Percentiles rank a stretch among this genome's conserved stretches.
Conservation (phyloP, 2,329 filamentous ascomycete genomes). For the Diaporthe aspalathi region DNA sequence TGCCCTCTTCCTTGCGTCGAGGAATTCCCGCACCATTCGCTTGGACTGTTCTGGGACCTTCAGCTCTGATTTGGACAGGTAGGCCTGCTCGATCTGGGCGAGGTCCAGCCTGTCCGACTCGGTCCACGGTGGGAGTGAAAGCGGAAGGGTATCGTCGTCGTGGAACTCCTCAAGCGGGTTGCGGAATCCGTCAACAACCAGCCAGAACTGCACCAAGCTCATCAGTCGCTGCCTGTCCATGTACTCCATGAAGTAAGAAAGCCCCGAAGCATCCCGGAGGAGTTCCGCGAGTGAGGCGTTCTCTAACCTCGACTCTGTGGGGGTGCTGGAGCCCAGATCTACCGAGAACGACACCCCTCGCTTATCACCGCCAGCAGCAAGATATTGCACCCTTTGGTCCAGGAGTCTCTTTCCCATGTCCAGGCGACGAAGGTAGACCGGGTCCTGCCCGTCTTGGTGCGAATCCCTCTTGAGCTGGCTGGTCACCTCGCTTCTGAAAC, state of each 20-base stretch:
- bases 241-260: constrained; percentile 99
- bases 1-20: constrained; percentile 80
- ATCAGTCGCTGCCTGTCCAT: constrained; percentile 94
- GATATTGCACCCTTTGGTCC: constrained; percentile 87
- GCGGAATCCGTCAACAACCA: constrained; percentile 95
- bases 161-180: constrained; percentile 90
- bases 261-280: constrained; percentile 86
- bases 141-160: constrained; percentile 73
- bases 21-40: constrained; percentile 78
- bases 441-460: constrained; percentile 81
- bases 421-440: constrained; percentile 85
- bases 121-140: constrained; percentile 76
- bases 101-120: constrained; percentile 88
- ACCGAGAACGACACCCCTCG: constrained; percentile 46
- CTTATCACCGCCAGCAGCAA: constrained; percentile 75
- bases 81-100: constrained; percentile 90
- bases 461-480: constrained; percentile 91
- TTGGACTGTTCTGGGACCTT: constrained; percentile 78
- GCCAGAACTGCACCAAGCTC: constrained; percentile 95
- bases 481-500: constrained; percentile 90
- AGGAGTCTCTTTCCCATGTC: constrained; percentile 92
- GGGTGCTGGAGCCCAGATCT: constrained; percentile 44
- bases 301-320: constrained; percentile 72
- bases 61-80: constrained; percentile 84
- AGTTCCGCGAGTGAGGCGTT: constrained; percentile 84